phyloP scores from a whole-genome alignment of 1,139 yeast genomes.

The Magnusiomyces paraingens region DNA sequence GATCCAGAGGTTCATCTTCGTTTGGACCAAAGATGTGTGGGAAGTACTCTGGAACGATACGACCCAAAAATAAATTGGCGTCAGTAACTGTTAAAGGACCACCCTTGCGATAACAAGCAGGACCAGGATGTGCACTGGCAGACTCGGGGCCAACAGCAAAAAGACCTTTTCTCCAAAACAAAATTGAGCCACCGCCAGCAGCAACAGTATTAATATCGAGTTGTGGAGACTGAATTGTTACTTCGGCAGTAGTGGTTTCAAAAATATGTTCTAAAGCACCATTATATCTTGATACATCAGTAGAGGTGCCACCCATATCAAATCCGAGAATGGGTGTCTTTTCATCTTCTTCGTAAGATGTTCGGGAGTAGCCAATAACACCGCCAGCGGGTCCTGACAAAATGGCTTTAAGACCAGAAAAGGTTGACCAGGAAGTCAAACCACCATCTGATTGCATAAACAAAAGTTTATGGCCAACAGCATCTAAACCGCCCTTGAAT shows the following conservation, averaged over 20 bases:
- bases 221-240: slow-evolving; percentile 51
- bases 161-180: slow-evolving; percentile 45
- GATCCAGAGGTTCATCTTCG: slow-evolving; percentile 44
- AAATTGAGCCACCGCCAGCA: slow-evolving; percentile 54
- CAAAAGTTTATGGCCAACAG: slow-evolving; percentile 39
- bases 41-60: slow-evolving; percentile 44
- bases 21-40: slow-evolving; percentile 51
- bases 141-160: slow-evolving; percentile 52
- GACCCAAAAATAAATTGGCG: slow-evolving; percentile 47
- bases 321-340: slow-evolving; percentile 45
- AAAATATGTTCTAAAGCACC: slow-evolving; percentile 48
- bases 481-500: slow-evolving; percentile 45
- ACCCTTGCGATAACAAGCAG: slow-evolving; percentile 52
- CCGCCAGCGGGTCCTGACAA: slow-evolving; percentile 59
- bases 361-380: slow-evolving; percentile 49
- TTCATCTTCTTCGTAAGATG: slow-evolving; percentile 34
- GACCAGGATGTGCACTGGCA: slow-evolving; percentile 55
- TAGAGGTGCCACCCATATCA: slow-evolving; percentile 58
- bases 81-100: slow-evolving; percentile 53
- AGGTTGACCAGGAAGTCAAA: slow-evolving; percentile 42
- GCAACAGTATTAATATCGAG: slow-evolving; percentile 54
- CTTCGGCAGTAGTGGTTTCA: slow-evolving; percentile 50
- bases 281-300: slow-evolving; percentile 47
- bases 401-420: slow-evolving; percentile 47
- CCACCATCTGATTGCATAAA: slow-evolving; percentile 61